Evolutionary conservation across 192 early-diverging fungal species (phyloP).

Genomic region (Hyaloraphidium curvatum): DNA sequence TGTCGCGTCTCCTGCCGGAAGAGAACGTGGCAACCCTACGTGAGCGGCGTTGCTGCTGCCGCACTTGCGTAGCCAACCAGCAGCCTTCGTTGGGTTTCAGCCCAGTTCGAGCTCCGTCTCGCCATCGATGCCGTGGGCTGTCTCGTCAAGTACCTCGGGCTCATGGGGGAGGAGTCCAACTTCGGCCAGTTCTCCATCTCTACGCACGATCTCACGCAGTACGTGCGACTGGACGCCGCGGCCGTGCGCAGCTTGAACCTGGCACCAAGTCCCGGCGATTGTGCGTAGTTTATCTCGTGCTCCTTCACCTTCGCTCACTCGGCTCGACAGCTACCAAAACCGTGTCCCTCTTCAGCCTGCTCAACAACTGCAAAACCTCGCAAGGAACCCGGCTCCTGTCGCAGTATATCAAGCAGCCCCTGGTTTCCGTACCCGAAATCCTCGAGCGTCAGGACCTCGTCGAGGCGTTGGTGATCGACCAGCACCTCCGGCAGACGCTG

Average conservation of each 20-base stretch:
- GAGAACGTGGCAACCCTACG: conserved; percentile 38
- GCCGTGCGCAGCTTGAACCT: conserved; percentile 77
- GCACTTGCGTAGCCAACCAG: conserved; percentile 1
- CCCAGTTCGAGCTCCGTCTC: conserved; percentile 49
- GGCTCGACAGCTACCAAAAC: conserved; percentile 29
- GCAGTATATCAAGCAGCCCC: conserved; percentile 28
- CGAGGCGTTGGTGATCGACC: conserved; percentile 40
- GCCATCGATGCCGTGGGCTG: conserved; percentile 48
- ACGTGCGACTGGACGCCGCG: conserved; percentile 77
- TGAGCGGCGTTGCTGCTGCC: too few species aligned
- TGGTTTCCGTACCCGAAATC: conserved; percentile 10
- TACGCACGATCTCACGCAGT: conserved; percentile 64
- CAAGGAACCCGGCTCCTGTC: conserved; percentile 25
- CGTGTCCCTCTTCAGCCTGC: conserved; percentile 58
- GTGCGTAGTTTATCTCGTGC: conserved; percentile 12
- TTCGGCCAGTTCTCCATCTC: conserved; percentile 52
- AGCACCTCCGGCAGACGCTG: conserved; percentile 35
- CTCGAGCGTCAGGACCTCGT: conserved; percentile 45
- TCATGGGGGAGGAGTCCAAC: conserved; percentile 57
- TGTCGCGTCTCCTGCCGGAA: conserved; percentile 52
- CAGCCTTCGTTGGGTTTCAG: conserved; percentile 17
- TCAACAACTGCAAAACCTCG: conserved; percentile 16
- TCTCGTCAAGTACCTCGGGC: conserved; percentile 50
- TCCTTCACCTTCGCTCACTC: background rate
- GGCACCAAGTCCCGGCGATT: conserved; percentile 53